phyloP scores from a whole-genome alignment of 768 basidiomycete genomes.

The Wakefieldia striispora region DNA sequence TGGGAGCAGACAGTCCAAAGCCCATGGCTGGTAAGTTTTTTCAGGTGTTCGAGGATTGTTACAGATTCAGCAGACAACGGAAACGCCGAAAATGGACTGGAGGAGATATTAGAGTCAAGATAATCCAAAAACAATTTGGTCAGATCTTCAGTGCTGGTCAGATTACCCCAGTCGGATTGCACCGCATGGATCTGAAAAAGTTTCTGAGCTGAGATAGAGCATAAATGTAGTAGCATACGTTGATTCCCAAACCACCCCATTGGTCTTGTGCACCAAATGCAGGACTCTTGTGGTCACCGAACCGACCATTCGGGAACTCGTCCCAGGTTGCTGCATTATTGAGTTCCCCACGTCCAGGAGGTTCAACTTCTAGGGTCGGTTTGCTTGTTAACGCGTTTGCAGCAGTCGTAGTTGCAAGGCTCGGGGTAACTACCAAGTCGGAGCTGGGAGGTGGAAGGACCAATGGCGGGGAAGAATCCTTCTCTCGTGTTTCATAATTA shows the following conservation, averaged over 20 bases:
- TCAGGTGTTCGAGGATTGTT: slow-evolving; percentile 74
- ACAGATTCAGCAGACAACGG: slow-evolving; percentile 81
- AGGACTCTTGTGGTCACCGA: slow-evolving; percentile 96
- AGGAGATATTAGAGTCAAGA: slow-evolving; percentile 66
- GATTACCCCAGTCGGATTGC: slow-evolving; percentile 74
- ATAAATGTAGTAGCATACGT: slow-evolving; percentile 37
- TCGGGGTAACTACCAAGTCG: slow-evolving; percentile 58
- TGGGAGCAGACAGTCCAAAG: slow-evolving; percentile 99
- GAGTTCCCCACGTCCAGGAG: slow-evolving; percentile 63
- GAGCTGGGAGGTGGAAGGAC: slow-evolving; percentile 28
- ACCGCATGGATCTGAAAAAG: slow-evolving; percentile 54
- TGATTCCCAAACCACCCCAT: slow-evolving; percentile 69
- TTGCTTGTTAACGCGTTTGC: slow-evolving; percentile 51
- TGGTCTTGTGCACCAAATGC: slow-evolving; percentile 83
- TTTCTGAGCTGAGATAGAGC: neutral
- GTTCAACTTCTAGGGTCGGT: slow-evolving; percentile 51
- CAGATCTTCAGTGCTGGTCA: slow-evolving; percentile 58
- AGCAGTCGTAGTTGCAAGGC: slow-evolving; percentile 61
- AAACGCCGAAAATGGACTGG: slow-evolving; percentile 86
- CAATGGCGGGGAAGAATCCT: slow-evolving; percentile 42
- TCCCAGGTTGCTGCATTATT: slow-evolving; percentile 84
- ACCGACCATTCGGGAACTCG: slow-evolving; percentile 98
- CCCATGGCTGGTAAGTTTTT: slow-evolving; percentile 69
- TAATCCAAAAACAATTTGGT: slow-evolving; percentile 78
- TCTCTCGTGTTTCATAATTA: slow-evolving; percentile 10